Conservation (phyloP, 306 rosid genomes). For the Castanea sativa region DNA sequence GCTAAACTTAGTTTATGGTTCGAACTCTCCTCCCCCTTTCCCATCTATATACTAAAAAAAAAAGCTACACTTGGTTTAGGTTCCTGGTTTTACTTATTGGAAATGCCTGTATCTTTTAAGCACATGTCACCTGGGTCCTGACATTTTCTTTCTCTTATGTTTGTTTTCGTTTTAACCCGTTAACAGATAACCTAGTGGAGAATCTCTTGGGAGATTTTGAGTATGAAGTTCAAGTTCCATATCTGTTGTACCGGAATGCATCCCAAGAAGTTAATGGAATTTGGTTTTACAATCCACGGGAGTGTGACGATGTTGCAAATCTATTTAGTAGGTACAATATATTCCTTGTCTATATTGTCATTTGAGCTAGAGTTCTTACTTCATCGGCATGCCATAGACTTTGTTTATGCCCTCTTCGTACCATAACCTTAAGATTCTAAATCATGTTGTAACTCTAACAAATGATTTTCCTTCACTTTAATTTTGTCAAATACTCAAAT, state of each 20-base stretch:
- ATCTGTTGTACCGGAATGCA: slow-evolving; percentile 83
- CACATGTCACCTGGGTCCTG: neutral
- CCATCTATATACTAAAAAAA: neutral
- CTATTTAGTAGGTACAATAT: slow-evolving; percentile 68
- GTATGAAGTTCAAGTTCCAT: slow-evolving; percentile 87
- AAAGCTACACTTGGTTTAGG: neutral
- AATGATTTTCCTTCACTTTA: too few species aligned
- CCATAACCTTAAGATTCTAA: too few species aligned
- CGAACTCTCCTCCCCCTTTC: too few species aligned
- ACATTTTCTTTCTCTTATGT: neutral
- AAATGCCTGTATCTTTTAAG: neutral
- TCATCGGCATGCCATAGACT: too few species aligned
- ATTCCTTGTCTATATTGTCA: slow-evolving; percentile 1
- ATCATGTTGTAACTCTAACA: too few species aligned
- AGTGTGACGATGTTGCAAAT: slow-evolving; percentile 92
- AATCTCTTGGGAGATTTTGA: slow-evolving; percentile 91
- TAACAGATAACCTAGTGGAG: slow-evolving; percentile 90
- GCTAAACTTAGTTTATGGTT: too few species aligned
- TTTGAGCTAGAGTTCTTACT: too few species aligned
- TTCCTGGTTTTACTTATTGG: neutral
- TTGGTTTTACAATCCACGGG: slow-evolving; percentile 93
- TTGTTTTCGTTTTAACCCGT: neutral
- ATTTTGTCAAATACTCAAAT: too few species aligned
- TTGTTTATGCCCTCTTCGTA: too few species aligned
- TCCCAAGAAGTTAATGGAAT: slow-evolving; percentile 96